Conservation (phyloP, 139 green algal species). For the Chlorella sp. region DNA sequence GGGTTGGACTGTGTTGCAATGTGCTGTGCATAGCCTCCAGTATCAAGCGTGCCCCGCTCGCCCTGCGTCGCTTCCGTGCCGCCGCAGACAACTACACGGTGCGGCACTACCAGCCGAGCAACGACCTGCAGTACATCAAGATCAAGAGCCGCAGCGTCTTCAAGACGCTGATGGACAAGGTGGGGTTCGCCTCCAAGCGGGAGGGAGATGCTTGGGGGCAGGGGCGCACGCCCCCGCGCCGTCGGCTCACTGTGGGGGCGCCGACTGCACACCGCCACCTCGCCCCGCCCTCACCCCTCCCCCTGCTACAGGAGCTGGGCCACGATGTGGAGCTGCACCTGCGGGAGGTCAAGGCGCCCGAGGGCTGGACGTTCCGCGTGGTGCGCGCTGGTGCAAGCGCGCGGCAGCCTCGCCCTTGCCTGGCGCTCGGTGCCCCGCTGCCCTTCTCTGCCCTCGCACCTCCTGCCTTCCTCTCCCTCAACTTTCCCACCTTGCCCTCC, state of each 20-base stretch:
- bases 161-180: not conserved
- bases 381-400: not conserved
- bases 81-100: constrained; percentile 59
- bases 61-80: too few relatives aligned
- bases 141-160: constrained; percentile 39
- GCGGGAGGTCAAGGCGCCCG: constrained; percentile 37
- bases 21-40: not conserved
- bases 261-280: not conserved
- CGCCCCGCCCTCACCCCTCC: not conserved
- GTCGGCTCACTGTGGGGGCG: not conserved
- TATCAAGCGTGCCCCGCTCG: not conserved
- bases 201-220: not conserved
- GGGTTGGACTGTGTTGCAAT: not conserved
- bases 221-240: not conserved
- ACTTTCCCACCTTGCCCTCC: not conserved
- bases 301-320: constrained; percentile 5
- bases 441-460: not conserved
- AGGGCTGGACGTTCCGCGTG: constrained; percentile 50
- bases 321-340: constrained; percentile 11
- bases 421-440: too few relatives aligned
- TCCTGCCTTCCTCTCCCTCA: not conserved
- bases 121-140: constrained; percentile 47
- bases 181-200: not conserved
- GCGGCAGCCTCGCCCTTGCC: not conserved
- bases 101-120: constrained; percentile 49